phyloP scores from a whole-genome alignment of 768 basidiomycete genomes.

The Rhodosporidiobolus odoratus region DNA sequence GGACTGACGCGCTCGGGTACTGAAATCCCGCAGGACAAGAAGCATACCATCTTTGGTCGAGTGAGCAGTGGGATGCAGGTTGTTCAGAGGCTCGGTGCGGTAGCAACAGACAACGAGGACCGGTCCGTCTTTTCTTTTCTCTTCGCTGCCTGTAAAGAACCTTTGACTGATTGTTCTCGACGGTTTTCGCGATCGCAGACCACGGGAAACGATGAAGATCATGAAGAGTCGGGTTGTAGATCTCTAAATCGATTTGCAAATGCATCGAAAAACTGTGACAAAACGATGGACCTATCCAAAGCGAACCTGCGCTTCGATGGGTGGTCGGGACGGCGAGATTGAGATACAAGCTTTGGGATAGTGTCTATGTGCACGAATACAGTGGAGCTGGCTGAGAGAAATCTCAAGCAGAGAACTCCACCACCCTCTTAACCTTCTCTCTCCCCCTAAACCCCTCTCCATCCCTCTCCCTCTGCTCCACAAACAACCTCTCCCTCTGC shows the following conservation, averaged over 20 bases:
- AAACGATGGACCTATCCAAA: not conserved
- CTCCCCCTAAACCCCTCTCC: not conserved
- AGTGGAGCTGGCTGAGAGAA: not conserved
- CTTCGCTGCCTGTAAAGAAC: conserved; percentile 7
- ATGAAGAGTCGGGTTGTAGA: conserved; percentile 60
- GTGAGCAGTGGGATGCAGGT: conserved; percentile 88
- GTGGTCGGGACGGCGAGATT: not conserved
- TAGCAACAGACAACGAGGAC: conserved; percentile 82
- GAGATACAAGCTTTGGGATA: not conserved
- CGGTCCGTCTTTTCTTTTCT: conserved; percentile 53
- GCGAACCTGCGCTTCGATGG: not conserved
- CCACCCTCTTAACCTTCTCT: not conserved
- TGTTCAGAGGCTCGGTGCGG: conserved; percentile 82
- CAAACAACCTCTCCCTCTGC: not conserved
- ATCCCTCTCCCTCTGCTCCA: not conserved
- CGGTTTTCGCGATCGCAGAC: conserved; percentile 43
- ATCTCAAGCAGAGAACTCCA: not conserved
- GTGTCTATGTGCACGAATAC: not conserved
- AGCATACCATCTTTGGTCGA: conserved; percentile 61
- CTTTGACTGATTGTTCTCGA: too few species aligned
- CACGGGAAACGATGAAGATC: conserved; percentile 82
- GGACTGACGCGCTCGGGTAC: not conserved
- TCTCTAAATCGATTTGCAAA: not conserved
- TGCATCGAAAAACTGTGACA: not conserved
- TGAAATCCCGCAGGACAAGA: conserved; percentile 42